A percentile compares a stretch with the other conserved stretches of the same genome.
These are phyloP conservation scores for Candida cerambycidarum DNA, from an alignment of 805 yeast genomes.

Conservation along the genomic window DNA sequence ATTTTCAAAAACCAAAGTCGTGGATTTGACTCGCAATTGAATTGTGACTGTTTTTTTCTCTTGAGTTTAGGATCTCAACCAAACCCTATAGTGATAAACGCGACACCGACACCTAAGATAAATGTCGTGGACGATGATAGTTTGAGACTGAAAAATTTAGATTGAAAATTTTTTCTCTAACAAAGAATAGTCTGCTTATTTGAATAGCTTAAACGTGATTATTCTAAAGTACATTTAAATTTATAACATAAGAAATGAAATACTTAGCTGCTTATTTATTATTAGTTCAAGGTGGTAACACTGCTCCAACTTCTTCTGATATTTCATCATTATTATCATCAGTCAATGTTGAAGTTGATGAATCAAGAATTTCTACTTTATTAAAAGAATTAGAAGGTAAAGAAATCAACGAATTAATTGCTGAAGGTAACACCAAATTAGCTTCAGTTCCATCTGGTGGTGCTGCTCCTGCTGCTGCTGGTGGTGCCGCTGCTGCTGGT, in stretches of 20 bases:
- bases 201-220: conserved; percentile 21
- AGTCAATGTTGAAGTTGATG: conserved; percentile 59
- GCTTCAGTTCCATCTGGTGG: conserved; percentile 70
- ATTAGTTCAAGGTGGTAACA: conserved; percentile 48
- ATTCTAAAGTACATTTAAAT: conserved; percentile 11
- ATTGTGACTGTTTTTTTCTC: conserved; percentile 9
- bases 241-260: conserved; percentile 25
- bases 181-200: conserved; percentile 79
- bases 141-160: conserved; percentile 1
- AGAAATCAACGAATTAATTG: conserved; percentile 51
- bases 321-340: conserved; percentile 41
- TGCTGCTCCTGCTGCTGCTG: conserved; percentile 40
- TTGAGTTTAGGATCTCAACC: too few species aligned
- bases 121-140: neutral
- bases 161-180: neutral
- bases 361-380: conserved; percentile 60
- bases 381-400: conserved; percentile 50
- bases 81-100: neutral
- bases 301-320: conserved; percentile 44
- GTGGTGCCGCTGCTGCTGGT: conserved; percentile 35
- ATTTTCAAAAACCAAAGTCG: conserved; percentile 2
- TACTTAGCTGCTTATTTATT: conserved; percentile 49
- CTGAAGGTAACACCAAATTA: conserved; percentile 94
- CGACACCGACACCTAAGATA: conserved; percentile 3
- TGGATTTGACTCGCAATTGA: neutral